Conservation (phyloP, 1,284 basidiomycete genomes). For the Rhodotorula sp. region DNA sequence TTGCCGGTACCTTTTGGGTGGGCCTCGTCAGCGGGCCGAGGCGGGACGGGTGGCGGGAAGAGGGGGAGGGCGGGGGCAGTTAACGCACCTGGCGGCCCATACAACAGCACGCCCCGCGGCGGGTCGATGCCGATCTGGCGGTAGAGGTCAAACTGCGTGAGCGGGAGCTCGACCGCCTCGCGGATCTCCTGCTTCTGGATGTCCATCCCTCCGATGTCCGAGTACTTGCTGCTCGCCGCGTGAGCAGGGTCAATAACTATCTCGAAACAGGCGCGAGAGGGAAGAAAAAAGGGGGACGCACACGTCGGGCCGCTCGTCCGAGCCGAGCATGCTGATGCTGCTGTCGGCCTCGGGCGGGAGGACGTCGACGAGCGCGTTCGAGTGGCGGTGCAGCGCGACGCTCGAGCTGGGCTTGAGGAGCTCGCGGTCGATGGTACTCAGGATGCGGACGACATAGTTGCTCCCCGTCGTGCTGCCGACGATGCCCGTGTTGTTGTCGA, state of each 20-base stretch:
- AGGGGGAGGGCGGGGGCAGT: not conserved
- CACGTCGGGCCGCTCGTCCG: constrained; percentile 92
- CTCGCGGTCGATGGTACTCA: constrained; percentile 96
- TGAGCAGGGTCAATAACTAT: not conserved
- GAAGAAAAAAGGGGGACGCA: constrained; percentile 4
- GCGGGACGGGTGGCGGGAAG: not conserved
- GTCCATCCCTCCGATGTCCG: constrained; percentile 90
- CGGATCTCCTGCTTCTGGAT: constrained; percentile 98
- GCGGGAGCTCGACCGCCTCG: constrained; percentile 97
- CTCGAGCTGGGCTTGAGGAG: constrained; percentile 95
- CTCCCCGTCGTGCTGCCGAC: constrained; percentile 97
- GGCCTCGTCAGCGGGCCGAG: not conserved
- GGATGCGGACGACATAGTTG: constrained; percentile 97
- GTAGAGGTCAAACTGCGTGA: constrained; percentile 97
- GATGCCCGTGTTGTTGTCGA: constrained; percentile 96
- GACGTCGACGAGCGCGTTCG: constrained; percentile 97
- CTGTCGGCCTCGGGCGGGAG: constrained; percentile 98
- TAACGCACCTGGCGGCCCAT: constrained; percentile 80
- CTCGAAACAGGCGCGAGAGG: too few species aligned
- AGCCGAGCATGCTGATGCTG: constrained; percentile 88
- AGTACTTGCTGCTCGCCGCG: constrained; percentile 51
- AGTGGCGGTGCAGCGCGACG: constrained; percentile 96
- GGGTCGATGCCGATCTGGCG: constrained; percentile 99
- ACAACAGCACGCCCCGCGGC: constrained; percentile 87
- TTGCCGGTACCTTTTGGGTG: constrained; percentile 81